Base-by-base conservation (phyloP, 768 basidiomycete species). In the Leccinum disarticulatum region DNA sequence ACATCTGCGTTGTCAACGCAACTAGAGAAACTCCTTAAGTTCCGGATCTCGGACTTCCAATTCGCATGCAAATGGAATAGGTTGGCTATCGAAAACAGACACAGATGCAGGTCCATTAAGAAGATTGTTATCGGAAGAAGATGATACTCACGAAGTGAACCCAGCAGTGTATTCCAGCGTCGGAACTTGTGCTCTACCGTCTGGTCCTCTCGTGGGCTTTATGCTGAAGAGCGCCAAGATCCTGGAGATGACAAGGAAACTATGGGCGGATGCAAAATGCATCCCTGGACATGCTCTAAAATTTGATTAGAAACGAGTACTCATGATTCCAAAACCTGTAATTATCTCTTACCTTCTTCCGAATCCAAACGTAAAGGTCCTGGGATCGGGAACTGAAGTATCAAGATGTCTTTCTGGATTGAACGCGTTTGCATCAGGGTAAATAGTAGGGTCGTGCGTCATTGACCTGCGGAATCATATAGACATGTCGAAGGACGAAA, bases 381-480 rank as follows among this genome's bases (percentile, higher is more conserved):
- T 46, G 3, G 71, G 71, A 52, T 72, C 69, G 15, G 61, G 63
- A 1, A 58, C 57, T 11, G 47, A 49, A 14, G 38, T 9, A n/a
- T 43, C 48, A 2, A 73, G 59, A 48, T 65, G 66, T 4, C 74
- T 70, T 11, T 69, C 65, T 7, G 73, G 73, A 28, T 66, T 65
- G 62, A 76, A 75, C 17, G 17, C 48, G 49, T 66, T 57, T 4
- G 71, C 70, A 33, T 75, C 54, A 3, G 73, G 70, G 50, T 74
- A 77, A 9, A 65, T 13, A 15, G 61, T 51, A n/a, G 65, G 59
- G 54, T 77, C 73, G 41, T 70, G 73, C 2, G 72, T 66, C 50
- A 77, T 75, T 9, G 67, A 70, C 73, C 74, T 74, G 51, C 54
- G 36, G 25, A 28, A 51, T 15, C 8, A 52, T 48, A 19, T 22